phyloP scores from a whole-genome alignment of 2,329 filamentous ascomycete genomes.

The Fusarium sp. region DNA sequence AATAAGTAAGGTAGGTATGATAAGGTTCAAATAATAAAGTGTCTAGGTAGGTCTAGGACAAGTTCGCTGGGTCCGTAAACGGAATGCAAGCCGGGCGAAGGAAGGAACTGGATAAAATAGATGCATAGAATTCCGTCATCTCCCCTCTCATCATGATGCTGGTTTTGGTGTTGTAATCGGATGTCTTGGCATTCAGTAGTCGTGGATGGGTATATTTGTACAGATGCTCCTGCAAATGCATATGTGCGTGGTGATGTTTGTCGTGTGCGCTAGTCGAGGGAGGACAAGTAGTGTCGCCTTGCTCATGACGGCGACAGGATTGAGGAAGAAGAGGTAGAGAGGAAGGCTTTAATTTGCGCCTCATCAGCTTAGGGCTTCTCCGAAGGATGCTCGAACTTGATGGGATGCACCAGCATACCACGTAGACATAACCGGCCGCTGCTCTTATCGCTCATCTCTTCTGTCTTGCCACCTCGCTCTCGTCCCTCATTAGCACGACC shows the following conservation, averaged over 20 bases:
- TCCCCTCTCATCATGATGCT: slow-evolving; percentile 41
- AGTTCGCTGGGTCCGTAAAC: slow-evolving; percentile 44
- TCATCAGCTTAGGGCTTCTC: slow-evolving; percentile 52
- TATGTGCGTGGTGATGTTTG: slow-evolving; percentile 49
- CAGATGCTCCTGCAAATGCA: slow-evolving; percentile 50
- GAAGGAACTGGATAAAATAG: slow-evolving; percentile 43
- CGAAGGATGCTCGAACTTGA: slow-evolving; percentile 75
- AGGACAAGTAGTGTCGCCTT: slow-evolving; percentile 44
- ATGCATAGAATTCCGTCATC: slow-evolving; percentile 44
- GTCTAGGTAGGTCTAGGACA: slow-evolving; percentile 50
- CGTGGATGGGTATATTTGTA: slow-evolving; percentile 51
- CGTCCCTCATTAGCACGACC: slow-evolving; percentile 63
- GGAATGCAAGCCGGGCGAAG: slow-evolving; percentile 41
- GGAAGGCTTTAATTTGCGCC: background rate
- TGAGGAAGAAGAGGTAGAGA: background rate
- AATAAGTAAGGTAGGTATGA: slow-evolving; percentile 37
- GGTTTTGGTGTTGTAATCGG: slow-evolving; percentile 29
- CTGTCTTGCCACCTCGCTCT: slow-evolving; percentile 65
- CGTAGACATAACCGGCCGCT: slow-evolving; percentile 82
- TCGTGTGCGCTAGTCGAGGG: slow-evolving; percentile 46
- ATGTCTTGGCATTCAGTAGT: slow-evolving; percentile 46
- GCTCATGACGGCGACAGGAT: slow-evolving; percentile 48
- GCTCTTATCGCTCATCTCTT: slow-evolving; percentile 60
- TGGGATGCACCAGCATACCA: slow-evolving; percentile 84
- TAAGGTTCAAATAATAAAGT: slow-evolving; percentile 49